Conservation (phyloP, 257 asterid species). For the Schizonepeta tenuifolia region DNA sequence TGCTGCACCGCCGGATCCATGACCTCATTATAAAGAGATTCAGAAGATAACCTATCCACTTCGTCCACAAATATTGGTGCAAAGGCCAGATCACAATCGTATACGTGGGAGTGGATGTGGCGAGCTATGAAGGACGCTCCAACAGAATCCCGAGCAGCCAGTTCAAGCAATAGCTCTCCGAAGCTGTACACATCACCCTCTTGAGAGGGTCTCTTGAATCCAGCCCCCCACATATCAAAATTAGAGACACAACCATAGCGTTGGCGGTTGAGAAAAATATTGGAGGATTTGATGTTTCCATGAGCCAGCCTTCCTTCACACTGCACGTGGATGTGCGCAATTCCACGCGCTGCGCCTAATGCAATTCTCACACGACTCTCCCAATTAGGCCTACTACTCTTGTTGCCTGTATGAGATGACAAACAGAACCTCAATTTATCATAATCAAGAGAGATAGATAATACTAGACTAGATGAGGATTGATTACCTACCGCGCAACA, state of each 20-base stretch:
- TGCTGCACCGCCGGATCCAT: not conserved
- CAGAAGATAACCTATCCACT: not conserved
- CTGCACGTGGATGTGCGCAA: conserved; percentile 42
- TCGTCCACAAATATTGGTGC: not conserved
- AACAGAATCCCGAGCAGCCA: conserved; percentile 31
- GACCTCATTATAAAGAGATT: not conserved
- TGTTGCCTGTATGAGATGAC: not conserved
- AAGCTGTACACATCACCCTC: conserved; percentile 34
- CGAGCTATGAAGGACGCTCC: not conserved
- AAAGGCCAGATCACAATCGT: no score
- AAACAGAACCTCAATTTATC: no score
- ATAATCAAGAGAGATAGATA: no score
- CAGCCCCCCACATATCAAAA: not conserved
- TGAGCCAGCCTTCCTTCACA: conserved; percentile 38
- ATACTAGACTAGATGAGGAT: no score
- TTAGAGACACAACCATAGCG: conserved; percentile 24
- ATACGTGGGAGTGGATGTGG: not conserved
- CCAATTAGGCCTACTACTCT: not conserved
- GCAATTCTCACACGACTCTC: conserved; percentile 27
- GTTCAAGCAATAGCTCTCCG: conserved; percentile 38
- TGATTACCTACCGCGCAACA: not conserved
- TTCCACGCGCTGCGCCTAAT: conserved; percentile 31
- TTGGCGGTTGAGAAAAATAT: conserved; percentile 39
- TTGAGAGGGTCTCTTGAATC: not conserved
- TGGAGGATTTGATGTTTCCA: conserved; percentile 50